Percentiles rank a stretch among this genome's conserved stretches.
Conservation (phyloP, 2,329 filamentous ascomycete species). For the Tolypocladium nubicola region DNA sequence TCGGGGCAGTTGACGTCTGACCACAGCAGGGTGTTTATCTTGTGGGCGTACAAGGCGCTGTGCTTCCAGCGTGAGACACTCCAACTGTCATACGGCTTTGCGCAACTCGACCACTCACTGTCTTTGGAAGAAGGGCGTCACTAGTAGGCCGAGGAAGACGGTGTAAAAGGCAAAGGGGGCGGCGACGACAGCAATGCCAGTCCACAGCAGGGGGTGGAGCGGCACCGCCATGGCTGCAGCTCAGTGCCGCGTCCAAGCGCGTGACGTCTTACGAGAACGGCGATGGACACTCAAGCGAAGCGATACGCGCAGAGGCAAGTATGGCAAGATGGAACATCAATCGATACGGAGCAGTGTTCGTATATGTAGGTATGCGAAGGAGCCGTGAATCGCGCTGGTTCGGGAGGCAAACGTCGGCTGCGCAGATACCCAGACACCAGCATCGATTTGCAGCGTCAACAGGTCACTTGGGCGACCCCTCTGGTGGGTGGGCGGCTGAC, state of each 20-base stretch:
- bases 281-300: neutral
- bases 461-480: neutral
- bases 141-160: constrained; percentile 52
- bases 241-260: neutral
- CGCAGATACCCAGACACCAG: neutral
- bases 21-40: constrained; percentile 62
- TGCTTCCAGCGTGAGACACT: constrained; percentile 5
- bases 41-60: constrained; percentile 77
- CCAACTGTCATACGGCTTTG: neutral
- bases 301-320: neutral
- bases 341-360: neutral
- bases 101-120: constrained; percentile 47
- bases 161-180: constrained; percentile 55
- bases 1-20: constrained; percentile 67
- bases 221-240: constrained; percentile 15
- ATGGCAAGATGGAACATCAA: neutral
- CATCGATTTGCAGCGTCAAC: neutral
- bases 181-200: constrained; percentile 42
- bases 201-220: constrained; percentile 21
- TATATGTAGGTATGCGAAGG: neutral
- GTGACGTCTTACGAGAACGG: neutral
- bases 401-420: neutral
- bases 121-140: constrained; percentile 64
- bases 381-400: neutral
- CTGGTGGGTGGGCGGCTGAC: neutral